Evolutionary conservation across 805 yeast species (phyloP), one percentile per base, ranked within the genome.

Genomic region (Blastobotrys terrestris): DNA sequence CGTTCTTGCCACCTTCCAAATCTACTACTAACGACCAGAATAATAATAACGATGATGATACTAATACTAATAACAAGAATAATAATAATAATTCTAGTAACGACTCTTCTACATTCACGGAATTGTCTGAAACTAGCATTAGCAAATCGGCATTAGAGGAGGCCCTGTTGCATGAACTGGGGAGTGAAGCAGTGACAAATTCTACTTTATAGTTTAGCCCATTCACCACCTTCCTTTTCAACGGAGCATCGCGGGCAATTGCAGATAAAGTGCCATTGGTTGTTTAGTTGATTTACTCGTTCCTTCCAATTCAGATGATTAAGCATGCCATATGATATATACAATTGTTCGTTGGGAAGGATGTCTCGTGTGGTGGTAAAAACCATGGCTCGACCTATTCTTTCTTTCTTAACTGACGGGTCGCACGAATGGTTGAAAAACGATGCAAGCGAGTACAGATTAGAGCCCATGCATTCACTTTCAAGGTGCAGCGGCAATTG

Each of bases 391-490:
- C 73, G 66, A 0, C 69, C 69, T 1, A 55, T 52, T 43, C 84
- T 67, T n/a, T 55, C 62, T 56, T 81, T 83, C 13, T 60, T 61
- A 18, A 83, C 57, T 56, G 80, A 81, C n/a, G 84, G 84, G 1
- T 59, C 64, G 64, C 88, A 83, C 2, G 85, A 59, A 63, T 83
- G 88, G 60, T 83, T 83, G 72, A 83, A 83, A 58, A 71, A 83
- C 2, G 88, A 83, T 0, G 84, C 87, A 26, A 77, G 74, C 0
- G 87, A 85, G 53, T 73, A 79, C 2, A 83, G 73, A 40, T 78
- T 75, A 56, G 80, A 80, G 0, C 89, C 89, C 49, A 81, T 71
- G 57, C 77, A 81, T 54, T 79, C 85, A 8, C 66, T 59, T 1
- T 70, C 70, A 2, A 63, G 67, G 4, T 58, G 66, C 1, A 68